Conservation (phyloP, 164 flowering plant genomes). For the Umbellularia californica region DNA sequence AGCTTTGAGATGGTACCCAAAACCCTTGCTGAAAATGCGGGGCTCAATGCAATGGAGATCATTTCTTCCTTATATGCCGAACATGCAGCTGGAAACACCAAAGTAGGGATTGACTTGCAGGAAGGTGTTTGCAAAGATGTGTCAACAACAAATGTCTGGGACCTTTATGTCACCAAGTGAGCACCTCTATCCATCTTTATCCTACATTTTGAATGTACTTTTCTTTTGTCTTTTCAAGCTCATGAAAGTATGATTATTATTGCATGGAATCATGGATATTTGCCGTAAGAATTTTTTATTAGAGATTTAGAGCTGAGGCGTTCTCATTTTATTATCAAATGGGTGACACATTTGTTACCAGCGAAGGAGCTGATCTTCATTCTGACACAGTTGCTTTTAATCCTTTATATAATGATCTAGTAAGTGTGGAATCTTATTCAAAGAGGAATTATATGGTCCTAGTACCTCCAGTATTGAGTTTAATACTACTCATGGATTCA, state of each 20-base stretch:
- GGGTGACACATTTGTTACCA: not conserved
- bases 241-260: not conserved
- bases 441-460: not conserved
- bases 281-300: not conserved
- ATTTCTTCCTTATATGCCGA: conserved; percentile 88
- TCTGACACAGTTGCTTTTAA: not conserved
- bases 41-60: conserved; percentile 89
- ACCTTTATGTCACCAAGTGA: conserved; percentile 83
- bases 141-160: conserved; percentile 63
- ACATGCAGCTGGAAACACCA: conserved; percentile 75
- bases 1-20: conserved; percentile 95
- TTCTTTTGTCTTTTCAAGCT: not conserved
- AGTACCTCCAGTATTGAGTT: not conserved
- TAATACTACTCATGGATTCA: too few relatives aligned
- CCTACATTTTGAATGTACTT: not conserved
- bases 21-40: conserved; percentile 94
- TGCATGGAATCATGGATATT: not conserved
- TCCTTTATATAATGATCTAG: not conserved
- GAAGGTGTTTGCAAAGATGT: conserved; percentile 78
- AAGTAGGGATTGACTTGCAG: conserved; percentile 81
- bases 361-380: not conserved
- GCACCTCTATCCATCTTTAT: conserved; percentile 13
- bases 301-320: not conserved
- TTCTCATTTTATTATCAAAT: not conserved
- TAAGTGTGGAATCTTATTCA: not conserved